Evolutionary conservation across 192 early-diverging fungal genomes (phyloP), one percentile per base, ranked within the genome.

Genomic region (Haplosporangium gracile): DNA sequence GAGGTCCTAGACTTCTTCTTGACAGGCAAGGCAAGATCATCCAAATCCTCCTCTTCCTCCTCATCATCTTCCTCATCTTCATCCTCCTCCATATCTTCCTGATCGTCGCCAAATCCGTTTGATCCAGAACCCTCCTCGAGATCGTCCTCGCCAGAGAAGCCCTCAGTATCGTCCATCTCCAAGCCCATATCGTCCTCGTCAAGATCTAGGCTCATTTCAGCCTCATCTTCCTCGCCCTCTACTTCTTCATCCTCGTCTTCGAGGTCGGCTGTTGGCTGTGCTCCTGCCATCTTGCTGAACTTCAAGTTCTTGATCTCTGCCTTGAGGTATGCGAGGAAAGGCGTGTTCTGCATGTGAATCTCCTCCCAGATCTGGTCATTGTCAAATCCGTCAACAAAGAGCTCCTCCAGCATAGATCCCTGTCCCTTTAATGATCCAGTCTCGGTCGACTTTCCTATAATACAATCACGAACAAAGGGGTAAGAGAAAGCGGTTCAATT

Each of bases 291-390:
- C 74, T 93, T 87, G 72, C 87, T 76, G 82, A 93, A 78, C 68
- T 88, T 89, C 70, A 90, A 72, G 83, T 57, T 39, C 88, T 90
- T 77, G 51, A 88, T 24, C 82, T 92, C 68, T 88, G 80, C 70
- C 68, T 89, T 89, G 29, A 94, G 80, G 82, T 93, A 94, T 42
- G 92, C 89, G 29, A 96, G 86, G 77, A 98, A 94, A 0, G 96
- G 95, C 74, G 92, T 91, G 82, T 98, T 98, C 75, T 95, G 95
- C 82, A 97, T 89, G 75, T 93, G 93, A 68, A 99, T 91, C 84
- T 98, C 95, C 88, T 97, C 96, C 98, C 98, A 99, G 68, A 99
- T 94, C 91, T 98, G 97, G 75, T 95, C 93, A 68, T 93, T 86
- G 76, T 96, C 94, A 76, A 96, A 95, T 0, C 93, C 95, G 60